Evolutionary conservation across 2,329 filamentous ascomycete species (phyloP).

Genomic region (Penicillium sp.): DNA sequence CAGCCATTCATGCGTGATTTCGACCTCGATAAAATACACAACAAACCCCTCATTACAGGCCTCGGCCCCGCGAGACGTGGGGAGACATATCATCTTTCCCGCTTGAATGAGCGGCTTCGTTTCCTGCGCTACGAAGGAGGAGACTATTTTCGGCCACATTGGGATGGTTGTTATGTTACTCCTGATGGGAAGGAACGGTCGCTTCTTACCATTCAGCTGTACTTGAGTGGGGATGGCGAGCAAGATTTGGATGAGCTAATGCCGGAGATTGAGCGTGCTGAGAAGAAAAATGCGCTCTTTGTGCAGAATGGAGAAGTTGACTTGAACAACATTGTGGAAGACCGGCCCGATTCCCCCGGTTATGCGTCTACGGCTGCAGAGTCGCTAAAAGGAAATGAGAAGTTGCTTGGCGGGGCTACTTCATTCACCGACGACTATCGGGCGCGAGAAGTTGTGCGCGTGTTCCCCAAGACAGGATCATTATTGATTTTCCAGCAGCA

Average conservation of each 20-base stretch:
- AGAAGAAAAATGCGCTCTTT: constrained; percentile 8
- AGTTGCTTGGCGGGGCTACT: constrained; percentile 56
- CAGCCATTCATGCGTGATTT: constrained; percentile 51
- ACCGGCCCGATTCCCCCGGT: neutral
- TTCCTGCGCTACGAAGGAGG: constrained; percentile 72
- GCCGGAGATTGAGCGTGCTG: constrained; percentile 18
- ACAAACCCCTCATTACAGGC: constrained; percentile 46
- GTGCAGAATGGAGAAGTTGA: constrained; percentile 21
- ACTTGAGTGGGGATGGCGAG: constrained; percentile 50
- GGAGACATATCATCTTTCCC: constrained; percentile 35
- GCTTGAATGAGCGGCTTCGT: constrained; percentile 71
- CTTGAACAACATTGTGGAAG: neutral
- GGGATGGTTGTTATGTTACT: constrained; percentile 64
- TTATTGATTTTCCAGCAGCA: constrained; percentile 59
- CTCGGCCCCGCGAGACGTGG: constrained; percentile 43
- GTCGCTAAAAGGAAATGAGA: constrained; percentile 16
- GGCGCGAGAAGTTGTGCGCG: constrained; percentile 37
- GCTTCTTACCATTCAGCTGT: constrained; percentile 58
- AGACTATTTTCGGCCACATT: constrained; percentile 73
- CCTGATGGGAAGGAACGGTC: constrained; percentile 53
- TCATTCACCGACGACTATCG: constrained; percentile 46
- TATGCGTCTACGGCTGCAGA: neutral
- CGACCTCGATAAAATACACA: constrained; percentile 40
- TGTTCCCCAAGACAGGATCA: constrained; percentile 53
- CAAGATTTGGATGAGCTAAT: constrained; percentile 32